Evolutionary conservation across 108 stramenopile genomes (phyloP), one percentile per base, ranked within the genome.

Genomic region (Cyclotella atomus): DNA sequence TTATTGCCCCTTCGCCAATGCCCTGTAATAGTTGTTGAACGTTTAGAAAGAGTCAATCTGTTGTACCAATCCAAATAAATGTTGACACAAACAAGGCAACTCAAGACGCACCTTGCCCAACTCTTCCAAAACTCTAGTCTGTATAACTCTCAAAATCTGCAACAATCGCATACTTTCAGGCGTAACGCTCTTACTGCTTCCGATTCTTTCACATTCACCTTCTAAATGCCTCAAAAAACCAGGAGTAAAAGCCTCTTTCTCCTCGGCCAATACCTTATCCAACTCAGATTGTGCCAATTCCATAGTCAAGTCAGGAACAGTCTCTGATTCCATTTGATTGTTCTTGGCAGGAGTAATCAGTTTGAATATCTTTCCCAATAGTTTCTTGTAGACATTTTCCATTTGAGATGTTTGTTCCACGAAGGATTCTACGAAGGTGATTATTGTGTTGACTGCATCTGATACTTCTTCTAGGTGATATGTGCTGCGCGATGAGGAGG

Each of bases 161-260:
- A 91, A 59, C 50, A 91, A 62, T 55, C 76, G 70, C 0, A 66
- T 29, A 27, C 77, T 81, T 49, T 93, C 88, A 9, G 84, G 84
- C 28, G 90, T 85, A 32, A 88, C 56, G 7, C 12, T 78, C 3
- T 81, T 73, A 7, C 84, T 73, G 12, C 57, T 59, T n/a, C 79
- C 69, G 24, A 93, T 85, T 10, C 92, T 81, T 36, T 77, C 76
- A 47, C 92, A 93, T 73, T 93, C 92, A 0, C 87, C 88, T 49
- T 91, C 89, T 16, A 93, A 33, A 71, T 93, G 88, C 15, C 89
- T 75, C 19, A 93, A 70, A 63, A 93, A 93, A 25, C 90, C 89
- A 2, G 89, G 79, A 2, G 90, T 88, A 49, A 89, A 89, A 14
- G 89, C 86, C 12, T 82, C 76, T 63, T 74, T 86, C 64, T 89